Conservation (phyloP, 768 basidiomycete species). For the Tylopilus sp. region DNA sequence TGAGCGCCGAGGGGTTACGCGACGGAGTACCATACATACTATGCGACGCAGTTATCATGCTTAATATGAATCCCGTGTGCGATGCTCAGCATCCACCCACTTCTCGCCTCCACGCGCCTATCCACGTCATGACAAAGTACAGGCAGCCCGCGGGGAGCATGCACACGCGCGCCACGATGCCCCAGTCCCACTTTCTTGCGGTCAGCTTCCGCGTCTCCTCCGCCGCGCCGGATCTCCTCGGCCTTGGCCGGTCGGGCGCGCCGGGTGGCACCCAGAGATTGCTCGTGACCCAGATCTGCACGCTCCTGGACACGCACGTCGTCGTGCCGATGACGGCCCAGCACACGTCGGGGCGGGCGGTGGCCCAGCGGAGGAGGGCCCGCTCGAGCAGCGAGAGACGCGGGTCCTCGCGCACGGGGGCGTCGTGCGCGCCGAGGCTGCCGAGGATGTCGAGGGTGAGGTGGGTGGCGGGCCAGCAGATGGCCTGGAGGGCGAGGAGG, state of each 20-base stretch:
- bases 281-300: constrained; percentile 95
- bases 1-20: constrained; percentile 28
- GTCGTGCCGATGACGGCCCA: constrained; percentile 89
- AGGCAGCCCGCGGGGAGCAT: constrained; percentile 68
- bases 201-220: constrained; percentile 29
- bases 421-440: constrained; percentile 20
- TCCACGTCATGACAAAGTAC: constrained; percentile 83
- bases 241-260: constrained; percentile 22
- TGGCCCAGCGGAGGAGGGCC: constrained; percentile 38
- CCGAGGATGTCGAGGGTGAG: constrained; percentile 76
- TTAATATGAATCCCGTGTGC: neutral
- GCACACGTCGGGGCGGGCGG: constrained; percentile 71
- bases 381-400: constrained; percentile 21
- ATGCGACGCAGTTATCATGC: too few relatives aligned
- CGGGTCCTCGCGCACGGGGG: neutral
- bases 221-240: constrained; percentile 11
- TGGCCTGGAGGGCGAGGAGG: constrained; percentile 87
- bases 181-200: constrained; percentile 80
- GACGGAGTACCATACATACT: too few relatives aligned
- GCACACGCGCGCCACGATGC: constrained; percentile 63
- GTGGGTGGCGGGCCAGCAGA: constrained; percentile 95
- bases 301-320: constrained; percentile 75
- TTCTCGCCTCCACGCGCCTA: constrained; percentile 42
- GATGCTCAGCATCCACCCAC: constrained; percentile 17
- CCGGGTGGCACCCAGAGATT: constrained; percentile 51